Percentiles rank a stretch among this genome's conserved stretches.
Evolutionary conservation across 352 stramenopile species (phyloP).

Genomic region (Phytophthora sojae): DNA sequence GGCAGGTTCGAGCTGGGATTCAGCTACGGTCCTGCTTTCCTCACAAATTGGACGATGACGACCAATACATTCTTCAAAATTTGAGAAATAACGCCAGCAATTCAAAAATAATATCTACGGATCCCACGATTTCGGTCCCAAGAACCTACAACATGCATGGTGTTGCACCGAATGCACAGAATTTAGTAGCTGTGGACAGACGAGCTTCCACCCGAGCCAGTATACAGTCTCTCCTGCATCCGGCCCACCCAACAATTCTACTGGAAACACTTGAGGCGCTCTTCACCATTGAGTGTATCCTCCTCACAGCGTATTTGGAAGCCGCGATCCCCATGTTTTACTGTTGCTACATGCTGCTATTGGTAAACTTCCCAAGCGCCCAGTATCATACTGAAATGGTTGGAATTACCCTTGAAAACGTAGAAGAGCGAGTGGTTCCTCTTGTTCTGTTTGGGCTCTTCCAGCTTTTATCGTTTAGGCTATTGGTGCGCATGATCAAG

Average conservation of each 20-base stretch:
- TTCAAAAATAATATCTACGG: background rate
- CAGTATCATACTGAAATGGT: constrained; percentile 13
- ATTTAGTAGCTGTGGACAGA: background rate
- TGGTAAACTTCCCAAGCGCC: constrained; percentile 29
- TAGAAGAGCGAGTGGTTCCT: background rate
- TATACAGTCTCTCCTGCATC: background rate
- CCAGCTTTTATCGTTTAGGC: constrained; percentile 24
- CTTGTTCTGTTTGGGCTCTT: constrained; percentile 23
- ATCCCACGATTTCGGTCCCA: background rate
- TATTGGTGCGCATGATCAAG: constrained; percentile 22
- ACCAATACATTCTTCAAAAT: background rate
- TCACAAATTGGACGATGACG: background rate
- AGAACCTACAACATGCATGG: background rate
- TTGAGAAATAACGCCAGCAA: background rate
- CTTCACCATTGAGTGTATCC: constrained; percentile 41
- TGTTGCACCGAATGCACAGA: background rate
- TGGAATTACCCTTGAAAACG: background rate
- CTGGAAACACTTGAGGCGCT: constrained; percentile 10
- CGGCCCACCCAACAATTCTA: constrained; percentile 2
- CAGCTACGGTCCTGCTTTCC: constrained; percentile 1
- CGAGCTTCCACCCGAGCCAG: background rate
- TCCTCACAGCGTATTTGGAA: constrained; percentile 45
- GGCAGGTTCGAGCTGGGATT: background rate
- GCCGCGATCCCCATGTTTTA: constrained; percentile 40
- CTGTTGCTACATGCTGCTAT: constrained; percentile 9